phyloP scores from a whole-genome alignment of 108 stramenopile species.

The Pseudonitzschia pungens region DNA sequence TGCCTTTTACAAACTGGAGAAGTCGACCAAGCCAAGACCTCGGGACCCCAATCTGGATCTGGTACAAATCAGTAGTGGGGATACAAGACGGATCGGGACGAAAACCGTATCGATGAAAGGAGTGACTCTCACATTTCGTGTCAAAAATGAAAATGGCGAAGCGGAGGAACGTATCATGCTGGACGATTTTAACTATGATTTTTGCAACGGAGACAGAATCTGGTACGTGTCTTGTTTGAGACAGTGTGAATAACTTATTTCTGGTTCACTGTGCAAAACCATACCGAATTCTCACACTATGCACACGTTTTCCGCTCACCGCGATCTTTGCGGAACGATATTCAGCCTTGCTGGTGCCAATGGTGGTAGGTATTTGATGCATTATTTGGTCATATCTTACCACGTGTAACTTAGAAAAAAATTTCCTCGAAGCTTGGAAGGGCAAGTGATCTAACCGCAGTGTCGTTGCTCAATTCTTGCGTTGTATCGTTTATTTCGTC shows the following conservation, averaged over 20 bases:
- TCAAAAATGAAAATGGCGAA: conserved; percentile 16
- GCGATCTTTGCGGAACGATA: background rate
- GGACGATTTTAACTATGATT: conserved; percentile 80
- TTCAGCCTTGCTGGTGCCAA: conserved; percentile 70
- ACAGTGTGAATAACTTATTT: no score
- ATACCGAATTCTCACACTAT: background rate
- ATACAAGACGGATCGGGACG: conserved; percentile 51
- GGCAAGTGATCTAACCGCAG: background rate
- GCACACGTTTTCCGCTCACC: background rate
- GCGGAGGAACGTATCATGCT: conserved; percentile 54
- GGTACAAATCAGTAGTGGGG: conserved; percentile 26
- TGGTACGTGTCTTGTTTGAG: conserved; percentile 26
- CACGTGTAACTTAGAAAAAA: no score
- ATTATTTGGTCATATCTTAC: background rate
- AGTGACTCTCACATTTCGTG: conserved; percentile 58
- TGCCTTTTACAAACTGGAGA: conserved; percentile 81
- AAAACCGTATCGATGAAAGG: conserved; percentile 64
- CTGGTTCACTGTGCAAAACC: no score
- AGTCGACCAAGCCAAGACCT: conserved; percentile 71
- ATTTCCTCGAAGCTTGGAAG: background rate
- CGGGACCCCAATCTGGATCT: conserved; percentile 61
- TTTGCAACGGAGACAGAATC: conserved; percentile 75
- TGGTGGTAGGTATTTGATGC: conserved; percentile 61
- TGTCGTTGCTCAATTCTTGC: background rate
- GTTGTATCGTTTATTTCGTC: background rate